These are phyloP conservation scores for Sarcodon aspratus DNA, from an alignment of 768 basidiomycete genomes.

Conservation along the genomic window DNA sequence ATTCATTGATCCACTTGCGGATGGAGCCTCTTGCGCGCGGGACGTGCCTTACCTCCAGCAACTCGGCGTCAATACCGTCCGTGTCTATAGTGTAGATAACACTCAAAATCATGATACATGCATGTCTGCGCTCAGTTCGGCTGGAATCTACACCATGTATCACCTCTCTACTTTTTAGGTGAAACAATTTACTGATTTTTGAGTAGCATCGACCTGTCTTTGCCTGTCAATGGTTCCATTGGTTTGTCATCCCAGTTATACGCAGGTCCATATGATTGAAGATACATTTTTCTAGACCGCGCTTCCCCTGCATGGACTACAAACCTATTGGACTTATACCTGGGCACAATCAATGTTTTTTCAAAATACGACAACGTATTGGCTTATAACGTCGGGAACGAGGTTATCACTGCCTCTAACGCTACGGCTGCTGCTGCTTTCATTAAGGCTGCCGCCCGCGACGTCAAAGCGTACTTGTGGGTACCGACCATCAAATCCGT, in stretches of 20 bases:
- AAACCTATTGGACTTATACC: constrained; percentile 69
- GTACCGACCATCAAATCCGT: not conserved
- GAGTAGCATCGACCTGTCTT: constrained; percentile 70
- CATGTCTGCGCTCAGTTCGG: constrained; percentile 65
- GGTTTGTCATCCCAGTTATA: not conserved
- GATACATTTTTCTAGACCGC: constrained; percentile 30
- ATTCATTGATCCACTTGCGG: constrained; percentile 72
- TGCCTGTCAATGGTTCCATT: constrained; percentile 81
- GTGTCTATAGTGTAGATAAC: constrained; percentile 81
- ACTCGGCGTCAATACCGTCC: constrained; percentile 71
- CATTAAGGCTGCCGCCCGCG: constrained; percentile 87
- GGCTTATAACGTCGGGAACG: constrained; percentile 87
- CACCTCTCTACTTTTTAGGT: constrained; percentile 16
- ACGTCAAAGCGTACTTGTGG: constrained; percentile 75
- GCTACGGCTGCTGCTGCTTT: constrained; percentile 60
- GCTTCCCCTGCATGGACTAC: constrained; percentile 66
- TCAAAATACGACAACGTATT: constrained; percentile 82
- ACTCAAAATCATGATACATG: constrained; percentile 78
- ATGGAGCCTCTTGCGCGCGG: constrained; percentile 54
- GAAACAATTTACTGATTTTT: not conserved
- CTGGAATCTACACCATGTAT: constrained; percentile 85
- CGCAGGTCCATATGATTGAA: not conserved
- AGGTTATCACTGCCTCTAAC: constrained; percentile 48
- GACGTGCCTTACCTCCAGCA: constrained; percentile 71
- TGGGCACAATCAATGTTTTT: constrained; percentile 68